These are phyloP conservation scores for Hanseniaspora singularis DNA, from an alignment of 805 yeast genomes.

Conservation along the genomic window DNA sequence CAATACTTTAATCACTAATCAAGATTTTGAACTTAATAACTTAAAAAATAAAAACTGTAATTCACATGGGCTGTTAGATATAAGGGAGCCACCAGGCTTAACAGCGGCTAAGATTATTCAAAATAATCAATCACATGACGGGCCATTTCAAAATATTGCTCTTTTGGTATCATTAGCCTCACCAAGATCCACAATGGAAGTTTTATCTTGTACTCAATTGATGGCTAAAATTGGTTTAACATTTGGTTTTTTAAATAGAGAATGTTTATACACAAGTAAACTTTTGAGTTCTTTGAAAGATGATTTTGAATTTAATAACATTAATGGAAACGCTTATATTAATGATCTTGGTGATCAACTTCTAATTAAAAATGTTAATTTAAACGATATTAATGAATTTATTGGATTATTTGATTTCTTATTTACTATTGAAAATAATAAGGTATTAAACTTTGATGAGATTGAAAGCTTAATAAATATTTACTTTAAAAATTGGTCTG, in stretches of 20 bases:
- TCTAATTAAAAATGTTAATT: constrained; percentile 17
- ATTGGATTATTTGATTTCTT: constrained; percentile 20
- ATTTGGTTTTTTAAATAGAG: constrained; percentile 60
- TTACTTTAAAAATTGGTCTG: constrained; percentile 71
- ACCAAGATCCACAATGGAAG: constrained; percentile 70
- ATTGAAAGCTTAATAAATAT: constrained; percentile 56
- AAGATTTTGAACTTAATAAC: too few relatives aligned
- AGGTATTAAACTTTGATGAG: constrained; percentile 19
- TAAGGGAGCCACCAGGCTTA: constrained; percentile 63
- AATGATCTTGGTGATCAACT: constrained; percentile 6
- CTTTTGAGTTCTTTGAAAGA: constrained; percentile 60
- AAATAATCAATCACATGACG: constrained; percentile 43
- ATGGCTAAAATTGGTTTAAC: constrained; percentile 56
- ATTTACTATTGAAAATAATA: constrained; percentile 20
- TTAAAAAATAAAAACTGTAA: too few relatives aligned
- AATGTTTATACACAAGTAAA: constrained; percentile 59
- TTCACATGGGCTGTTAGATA: constrained; percentile 55
- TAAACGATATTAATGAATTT: constrained; percentile 26
- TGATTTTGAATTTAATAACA: constrained; percentile 29
- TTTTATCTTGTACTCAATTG: constrained; percentile 59
- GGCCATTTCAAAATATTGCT: constrained; percentile 35
- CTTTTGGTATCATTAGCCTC: constrained; percentile 57
- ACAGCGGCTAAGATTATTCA: constrained; percentile 54
- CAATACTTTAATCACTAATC: not conserved
- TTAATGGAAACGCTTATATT: constrained; percentile 17